Base-by-base conservation (phyloP, 768 basidiomycete species). In the Asterophora parasitica region DNA sequence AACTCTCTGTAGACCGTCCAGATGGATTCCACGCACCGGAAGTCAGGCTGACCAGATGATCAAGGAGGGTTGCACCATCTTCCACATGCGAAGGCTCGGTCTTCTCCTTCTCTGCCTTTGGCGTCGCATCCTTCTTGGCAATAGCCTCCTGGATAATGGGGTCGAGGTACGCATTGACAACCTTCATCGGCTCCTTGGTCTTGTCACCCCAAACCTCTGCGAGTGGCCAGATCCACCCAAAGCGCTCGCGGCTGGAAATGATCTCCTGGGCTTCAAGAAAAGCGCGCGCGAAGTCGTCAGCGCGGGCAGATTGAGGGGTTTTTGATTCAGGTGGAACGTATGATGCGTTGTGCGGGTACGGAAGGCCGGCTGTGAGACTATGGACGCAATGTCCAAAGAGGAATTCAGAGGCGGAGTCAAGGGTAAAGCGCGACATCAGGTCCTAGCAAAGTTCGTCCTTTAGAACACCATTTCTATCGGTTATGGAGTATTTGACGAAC, bases 371-470 rank as follows among this genome's bases (percentile, higher is more conserved):
- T 3, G 68, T 61, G 27, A 85, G 75, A 48, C 70, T 74, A 48
- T 82, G 62, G 2, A 83, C 77, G 54, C 76, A 77, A 42, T 66
- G 66, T 2, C 82, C 82, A 45, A 85, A 83, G 30, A 86, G 71
- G 56, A 83, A 83, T 46, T 83, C 81, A 0, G 81, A 78, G 2
- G 82, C 81, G 1, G 79, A 73, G 64, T 86, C 84, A 17, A 85
- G 73, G 0, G 83, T 83, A 58, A 83, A 84, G 2, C 81, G 73
- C 2, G 72, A 74, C 58, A 82, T 75, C 3, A 81, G 63, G 54
- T 82, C 82, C 75, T 79, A 31, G 8, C 4, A 31, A 12, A 31
- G 9, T 9, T 31, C 4, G 23, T 23, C 23, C 3, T 31, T 31
- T 3, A 10, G 12, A 31, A 10, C 2, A 31, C 12, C 30, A 31